Evolutionary conservation across 495 filamentous ascomycete species (phyloP), one percentile per base, ranked within the genome.

Genomic region (Aspergillus avenaceus): DNA sequence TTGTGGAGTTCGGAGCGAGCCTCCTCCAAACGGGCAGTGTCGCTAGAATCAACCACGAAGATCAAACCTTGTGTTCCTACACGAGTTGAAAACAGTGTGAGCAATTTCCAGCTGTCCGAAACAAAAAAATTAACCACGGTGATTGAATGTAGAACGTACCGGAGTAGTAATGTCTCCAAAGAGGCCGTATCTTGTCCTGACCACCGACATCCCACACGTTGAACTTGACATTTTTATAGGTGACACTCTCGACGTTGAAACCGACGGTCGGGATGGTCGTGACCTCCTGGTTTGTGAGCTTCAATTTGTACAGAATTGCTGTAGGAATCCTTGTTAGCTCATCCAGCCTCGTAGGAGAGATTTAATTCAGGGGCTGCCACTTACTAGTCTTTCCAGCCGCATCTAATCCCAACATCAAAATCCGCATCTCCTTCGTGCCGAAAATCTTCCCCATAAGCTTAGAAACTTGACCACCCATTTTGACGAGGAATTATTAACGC

Each of bases 171-270:
- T 98, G 93, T 72, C 93, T 84, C 93, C 93, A 98, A 38, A 98
- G 73, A 40, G 93, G 93, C 43, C 93, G 81, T 59, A 98, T 98
- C 83, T 97, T 97, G 82, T 98, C 93, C 78, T 98, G 93, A 59
- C 93, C 93, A 68, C 93, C 93, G 26, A 98, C 93, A 76, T 98
- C 93, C 93, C 93, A 98, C 49, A 98, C 91, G 60, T 96, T 97
- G 79, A 98, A 98, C 69, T 97, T 96, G 66, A 96, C 90, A 64
- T 98, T 98, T 78, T 96, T 96, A 74, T 96, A 95, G 44, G 90
- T 95, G 50, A 98, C 90, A n/a, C 89, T 95, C 76, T 98, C 93
- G 64, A 98, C 93, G 75, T 98, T 98, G 78, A 98, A 98, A 48
- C 93, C 95, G 60, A 97, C 93, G 25, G 93, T 97, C 22, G 93